These are phyloP conservation scores for Vaccinium darrowii DNA, from an alignment of 148 eudicot genomes.

Conservation along the genomic window DNA sequence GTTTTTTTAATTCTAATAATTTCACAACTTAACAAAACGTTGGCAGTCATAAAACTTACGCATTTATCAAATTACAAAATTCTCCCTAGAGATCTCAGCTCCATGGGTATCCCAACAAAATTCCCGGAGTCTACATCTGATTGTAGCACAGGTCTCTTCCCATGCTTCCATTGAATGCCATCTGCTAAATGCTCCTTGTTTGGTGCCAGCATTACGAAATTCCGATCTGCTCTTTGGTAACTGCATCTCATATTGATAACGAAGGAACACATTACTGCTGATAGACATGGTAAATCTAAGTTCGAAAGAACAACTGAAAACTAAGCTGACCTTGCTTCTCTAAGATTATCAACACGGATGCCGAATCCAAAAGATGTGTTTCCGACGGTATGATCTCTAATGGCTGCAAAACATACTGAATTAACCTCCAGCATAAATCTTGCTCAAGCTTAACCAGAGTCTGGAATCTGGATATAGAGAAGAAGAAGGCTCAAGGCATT, in stretches of 20 bases:
- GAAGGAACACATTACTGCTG: not conserved
- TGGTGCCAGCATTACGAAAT: constrained; percentile 85
- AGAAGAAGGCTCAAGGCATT: not conserved
- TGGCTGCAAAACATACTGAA: constrained; percentile 40
- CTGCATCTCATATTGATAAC: constrained; percentile 31
- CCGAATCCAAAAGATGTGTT: constrained; percentile 73
- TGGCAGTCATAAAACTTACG: not conserved
- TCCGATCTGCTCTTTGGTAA: constrained; percentile 85
- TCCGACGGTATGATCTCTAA: constrained; percentile 53
- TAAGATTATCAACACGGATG: constrained; percentile 63
- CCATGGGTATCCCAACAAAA: constrained; percentile 65
- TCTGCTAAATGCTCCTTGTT: constrained; percentile 84
- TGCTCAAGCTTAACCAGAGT: too few species aligned
- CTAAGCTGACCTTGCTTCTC: constrained; percentile 73
- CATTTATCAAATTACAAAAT: constrained; percentile 37
- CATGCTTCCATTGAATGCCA: constrained; percentile 62
- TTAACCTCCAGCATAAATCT: too few species aligned
- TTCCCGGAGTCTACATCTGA: constrained; percentile 68
- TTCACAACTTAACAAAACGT: not conserved
- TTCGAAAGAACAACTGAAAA: not conserved
- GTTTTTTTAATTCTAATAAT: not conserved
- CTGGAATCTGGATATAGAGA: not conserved
- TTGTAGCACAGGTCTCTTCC: constrained; percentile 55
- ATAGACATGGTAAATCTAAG: not conserved
- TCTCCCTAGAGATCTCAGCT: constrained; percentile 62